Conservation (phyloP, 2,329 filamentous ascomycete species). For the Colletotrichum echinochloae region DNA sequence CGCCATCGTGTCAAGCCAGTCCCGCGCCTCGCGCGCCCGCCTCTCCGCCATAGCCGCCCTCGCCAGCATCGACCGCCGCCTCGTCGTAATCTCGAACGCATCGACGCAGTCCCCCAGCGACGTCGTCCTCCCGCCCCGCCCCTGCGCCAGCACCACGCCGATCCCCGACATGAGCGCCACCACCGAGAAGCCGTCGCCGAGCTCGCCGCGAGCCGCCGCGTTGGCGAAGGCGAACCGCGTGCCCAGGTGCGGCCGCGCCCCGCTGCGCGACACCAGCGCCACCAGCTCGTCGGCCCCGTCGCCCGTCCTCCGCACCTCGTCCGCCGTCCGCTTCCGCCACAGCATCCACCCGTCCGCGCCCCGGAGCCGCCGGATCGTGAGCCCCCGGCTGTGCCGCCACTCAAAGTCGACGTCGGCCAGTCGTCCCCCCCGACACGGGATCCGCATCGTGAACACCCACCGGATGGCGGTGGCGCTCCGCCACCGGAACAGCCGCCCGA, state of each 20-base stretch:
- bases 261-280: slow-evolving; percentile 1
- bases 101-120: not conserved
- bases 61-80: not conserved
- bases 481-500: not conserved
- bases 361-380: not conserved
- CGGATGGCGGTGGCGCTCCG: not conserved
- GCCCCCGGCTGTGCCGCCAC: slow-evolving; percentile 13
- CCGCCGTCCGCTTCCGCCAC: slow-evolving; percentile 6
- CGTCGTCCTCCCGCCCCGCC: too few relatives aligned
- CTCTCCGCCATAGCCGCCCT: slow-evolving; percentile 6
- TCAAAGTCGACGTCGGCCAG: slow-evolving; percentile 8
- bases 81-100: not conserved
- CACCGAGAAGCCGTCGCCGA: slow-evolving; percentile 1
- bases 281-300: not conserved
- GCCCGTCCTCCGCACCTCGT: not conserved
- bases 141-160: slow-evolving; percentile 3
- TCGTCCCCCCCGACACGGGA: not conserved
- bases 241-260: slow-evolving; percentile 1
- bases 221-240: slow-evolving; percentile 5
- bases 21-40: not conserved
- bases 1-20: not conserved
- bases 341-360: slow-evolving; percentile 8
- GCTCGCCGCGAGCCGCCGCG: not conserved
- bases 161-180: slow-evolving; percentile 21
- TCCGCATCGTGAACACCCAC: slow-evolving; percentile 12